Evolutionary conservation across 2,329 filamentous ascomycete species (phyloP).

Genomic region (Fusarium cyanostomum): DNA sequence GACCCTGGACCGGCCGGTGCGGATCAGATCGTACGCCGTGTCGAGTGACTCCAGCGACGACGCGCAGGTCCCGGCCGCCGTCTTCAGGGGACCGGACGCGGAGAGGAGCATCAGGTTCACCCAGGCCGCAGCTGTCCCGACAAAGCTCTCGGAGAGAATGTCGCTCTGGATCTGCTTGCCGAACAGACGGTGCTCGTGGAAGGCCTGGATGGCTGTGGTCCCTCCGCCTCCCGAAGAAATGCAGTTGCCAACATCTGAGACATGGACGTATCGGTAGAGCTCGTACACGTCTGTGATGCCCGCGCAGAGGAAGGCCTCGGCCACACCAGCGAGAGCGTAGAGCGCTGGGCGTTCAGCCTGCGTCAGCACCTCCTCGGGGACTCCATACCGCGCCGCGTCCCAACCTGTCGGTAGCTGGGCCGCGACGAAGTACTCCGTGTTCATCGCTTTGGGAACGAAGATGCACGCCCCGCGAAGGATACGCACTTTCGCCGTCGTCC

Average conservation of each 20-base stretch:
- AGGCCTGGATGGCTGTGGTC: constrained; percentile 84
- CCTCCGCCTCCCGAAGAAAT: constrained; percentile 94
- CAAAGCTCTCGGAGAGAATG: constrained; percentile 2
- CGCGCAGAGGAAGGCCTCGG: constrained; percentile 82
- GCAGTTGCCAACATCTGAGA: constrained; percentile 94
- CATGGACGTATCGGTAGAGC: constrained; percentile 96
- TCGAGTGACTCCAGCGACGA: constrained; percentile 94
- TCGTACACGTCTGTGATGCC: constrained; percentile 97
- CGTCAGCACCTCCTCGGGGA: constrained; percentile 91
- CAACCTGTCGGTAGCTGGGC: constrained; percentile 93
- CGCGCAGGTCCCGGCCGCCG: constrained; percentile 91
- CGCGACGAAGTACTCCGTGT: constrained; percentile 87
- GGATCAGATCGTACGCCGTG: constrained; percentile 96
- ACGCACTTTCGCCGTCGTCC: no score
- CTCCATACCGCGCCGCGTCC: constrained; percentile 90
- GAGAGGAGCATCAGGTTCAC: constrained; percentile 94
- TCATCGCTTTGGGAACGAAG: no score
- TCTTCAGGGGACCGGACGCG: constrained; percentile 93
- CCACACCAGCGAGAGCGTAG: constrained; percentile 87
- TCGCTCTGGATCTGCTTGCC: constrained; percentile 84
- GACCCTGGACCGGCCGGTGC: constrained; percentile 89
- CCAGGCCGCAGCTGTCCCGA: constrained; percentile 4
- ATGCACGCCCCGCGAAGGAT: no score
- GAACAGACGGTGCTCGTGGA: constrained; percentile 90
- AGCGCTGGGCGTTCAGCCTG: constrained; percentile 93